Percentiles rank a stretch among this genome's conserved stretches.
These are phyloP conservation scores for Fusarium veterinarium DNA, from an alignment of 2,329 filamentous ascomycete species.

Conservation along the genomic window DNA sequence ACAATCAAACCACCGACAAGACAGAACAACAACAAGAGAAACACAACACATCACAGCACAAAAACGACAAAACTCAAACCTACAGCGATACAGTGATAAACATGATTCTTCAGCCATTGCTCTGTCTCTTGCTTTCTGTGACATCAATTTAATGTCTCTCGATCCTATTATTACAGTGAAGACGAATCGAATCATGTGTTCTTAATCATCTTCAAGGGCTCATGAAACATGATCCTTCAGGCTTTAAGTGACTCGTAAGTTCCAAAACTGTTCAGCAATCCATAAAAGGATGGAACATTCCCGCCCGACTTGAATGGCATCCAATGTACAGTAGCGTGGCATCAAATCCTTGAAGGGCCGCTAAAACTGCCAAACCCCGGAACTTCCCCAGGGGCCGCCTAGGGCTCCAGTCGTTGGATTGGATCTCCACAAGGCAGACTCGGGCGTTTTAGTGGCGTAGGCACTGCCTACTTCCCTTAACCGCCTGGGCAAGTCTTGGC, in stretches of 20 bases:
- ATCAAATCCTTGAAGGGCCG: not conserved
- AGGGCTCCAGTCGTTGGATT: not conserved
- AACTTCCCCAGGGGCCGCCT: not conserved
- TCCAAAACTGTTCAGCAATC: not conserved
- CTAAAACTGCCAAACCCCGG: not conserved
- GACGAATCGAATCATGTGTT: not conserved
- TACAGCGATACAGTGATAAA: too few species aligned
- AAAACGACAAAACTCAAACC: too few species aligned
- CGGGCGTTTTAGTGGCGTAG: not conserved
- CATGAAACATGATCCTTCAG: not conserved
- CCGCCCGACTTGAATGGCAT: not conserved
- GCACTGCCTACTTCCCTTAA: not conserved
- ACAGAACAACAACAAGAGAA: too few species aligned
- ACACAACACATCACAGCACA: not conserved
- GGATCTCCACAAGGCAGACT: not conserved
- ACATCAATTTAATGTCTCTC: not conserved
- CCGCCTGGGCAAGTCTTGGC: not conserved
- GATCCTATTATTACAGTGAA: not conserved
- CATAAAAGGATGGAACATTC: not conserved
- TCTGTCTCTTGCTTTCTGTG: not conserved
- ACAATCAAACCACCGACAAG: too few species aligned
- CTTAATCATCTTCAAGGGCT: not conserved
- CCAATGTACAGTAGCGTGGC: not conserved
- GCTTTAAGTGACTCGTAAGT: not conserved
- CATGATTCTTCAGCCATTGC: not conserved